Evolutionary conservation across 2,329 filamentous ascomycete species (phyloP), one percentile per base, ranked within the genome.

Genomic region (Metarhizium rileyi): DNA sequence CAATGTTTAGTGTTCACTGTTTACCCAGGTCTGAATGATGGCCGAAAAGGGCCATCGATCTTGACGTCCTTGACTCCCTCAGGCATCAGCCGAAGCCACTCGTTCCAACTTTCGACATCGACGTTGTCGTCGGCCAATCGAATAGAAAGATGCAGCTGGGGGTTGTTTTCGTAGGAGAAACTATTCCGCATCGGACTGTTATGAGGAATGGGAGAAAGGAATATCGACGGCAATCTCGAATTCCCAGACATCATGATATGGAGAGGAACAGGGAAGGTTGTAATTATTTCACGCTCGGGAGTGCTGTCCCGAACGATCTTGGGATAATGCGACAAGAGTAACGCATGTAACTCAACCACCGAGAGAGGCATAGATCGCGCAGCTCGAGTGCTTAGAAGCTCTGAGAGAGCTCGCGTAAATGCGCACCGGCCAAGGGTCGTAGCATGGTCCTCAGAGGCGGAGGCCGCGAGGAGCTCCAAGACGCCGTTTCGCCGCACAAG

Each of bases 31-130:
- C 57, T 52, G 43, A 61, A 61, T 3, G 53, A 48, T 8, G 57
- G 46, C 49, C 66, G 60, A 48, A 68, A 76, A 20, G 75, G 73
- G 3, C 74, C 74, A 23, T 80, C 76, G 41, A 80, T 70, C 60
- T 73, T 76, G 49, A 80, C 67, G 51, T 80, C 76, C 55, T 67
- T 72, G 55, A 80, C 71, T 7, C 75, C 73, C 50, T 78, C 75
- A 2, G 78, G 78, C 70, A 81, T 76, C 57, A 76, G 65, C 22
- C 77, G 72, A 53, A 81, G 61, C 76, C 77, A 81, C 57, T 81
- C 77, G 48, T 72, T 67, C 77, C 77, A 80, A 49, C 64, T 72
- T 46, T 80, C 76, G 48, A 74, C 59, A 52, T 77, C 72, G 52
- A 78, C 63, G 27, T 69, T 68, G 23, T 77, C 75, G 38, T 78